These are phyloP conservation scores for Escovopsis weberi DNA, from an alignment of 2,329 filamentous ascomycete genomes.

Conservation along the genomic window DNA sequence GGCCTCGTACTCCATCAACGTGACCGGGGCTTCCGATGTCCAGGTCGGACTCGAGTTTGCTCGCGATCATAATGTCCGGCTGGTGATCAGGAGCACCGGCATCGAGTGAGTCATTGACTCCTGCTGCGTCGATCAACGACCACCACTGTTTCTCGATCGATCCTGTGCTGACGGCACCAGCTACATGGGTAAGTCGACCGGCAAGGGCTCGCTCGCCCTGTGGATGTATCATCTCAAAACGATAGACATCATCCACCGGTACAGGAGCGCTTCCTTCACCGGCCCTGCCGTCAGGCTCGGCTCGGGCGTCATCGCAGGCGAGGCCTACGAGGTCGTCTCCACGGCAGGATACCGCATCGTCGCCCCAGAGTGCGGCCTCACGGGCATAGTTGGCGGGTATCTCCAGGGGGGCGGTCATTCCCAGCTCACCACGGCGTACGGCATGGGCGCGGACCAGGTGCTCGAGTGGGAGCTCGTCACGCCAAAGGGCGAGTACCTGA, in stretches of 20 bases:
- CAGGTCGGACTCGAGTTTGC: neutral
- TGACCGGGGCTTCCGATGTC: neutral
- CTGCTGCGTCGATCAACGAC: neutral
- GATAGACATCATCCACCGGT: slow-evolving; percentile 19
- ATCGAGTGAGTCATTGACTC: slow-evolving; percentile 9
- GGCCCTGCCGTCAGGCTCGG: slow-evolving; percentile 39
- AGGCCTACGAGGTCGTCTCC: slow-evolving; percentile 30
- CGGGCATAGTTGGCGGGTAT: slow-evolving; percentile 46
- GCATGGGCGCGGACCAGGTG: slow-evolving; percentile 44
- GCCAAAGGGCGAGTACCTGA: slow-evolving; percentile 31
- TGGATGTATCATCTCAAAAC: slow-evolving; percentile 27
- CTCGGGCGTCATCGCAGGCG: slow-evolving; percentile 35
- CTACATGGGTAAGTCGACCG: slow-evolving; percentile 20
- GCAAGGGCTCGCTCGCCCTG: slow-evolving; percentile 20
- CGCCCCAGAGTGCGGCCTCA: slow-evolving; percentile 38
- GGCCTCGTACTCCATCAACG: neutral
- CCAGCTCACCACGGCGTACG: slow-evolving; percentile 36
- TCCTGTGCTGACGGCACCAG: neutral
- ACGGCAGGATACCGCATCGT: slow-evolving; percentile 32
- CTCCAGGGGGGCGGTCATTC: slow-evolving; percentile 46
- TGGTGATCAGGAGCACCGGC: slow-evolving; percentile 20
- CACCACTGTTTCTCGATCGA: neutral
- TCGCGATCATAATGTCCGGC: slow-evolving; percentile 15
- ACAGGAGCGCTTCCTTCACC: slow-evolving; percentile 28
- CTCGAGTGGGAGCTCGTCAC: slow-evolving; percentile 43